These are phyloP conservation scores for Saksenaea oblongispora DNA, from an alignment of 371 early-diverging fungal genomes.

Conservation along the genomic window DNA sequence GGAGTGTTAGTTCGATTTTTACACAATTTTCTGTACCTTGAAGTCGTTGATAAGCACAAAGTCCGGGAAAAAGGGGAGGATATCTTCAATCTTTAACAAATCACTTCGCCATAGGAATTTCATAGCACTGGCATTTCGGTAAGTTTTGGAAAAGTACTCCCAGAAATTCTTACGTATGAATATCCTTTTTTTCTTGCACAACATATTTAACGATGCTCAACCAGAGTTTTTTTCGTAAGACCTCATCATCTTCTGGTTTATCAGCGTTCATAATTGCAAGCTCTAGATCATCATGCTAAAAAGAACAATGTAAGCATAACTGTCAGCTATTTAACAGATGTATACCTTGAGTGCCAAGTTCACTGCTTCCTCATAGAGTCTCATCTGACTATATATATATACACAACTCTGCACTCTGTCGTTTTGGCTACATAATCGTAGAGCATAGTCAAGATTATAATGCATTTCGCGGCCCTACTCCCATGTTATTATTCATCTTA, in stretches of 20 bases:
- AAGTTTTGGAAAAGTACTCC: neutral
- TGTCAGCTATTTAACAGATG: neutral
- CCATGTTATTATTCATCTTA: neutral
- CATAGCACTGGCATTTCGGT: constrained; percentile 65
- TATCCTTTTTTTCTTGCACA: constrained; percentile 74
- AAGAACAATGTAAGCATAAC: neutral
- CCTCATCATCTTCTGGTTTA: constrained; percentile 72
- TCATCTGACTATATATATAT: constrained; percentile 81
- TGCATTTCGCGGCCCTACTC: constrained; percentile 66
- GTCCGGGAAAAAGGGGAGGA: constrained; percentile 93
- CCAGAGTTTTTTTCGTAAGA: constrained; percentile 83
- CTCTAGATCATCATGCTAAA: constrained; percentile 74
- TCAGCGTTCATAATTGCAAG: constrained; percentile 86
- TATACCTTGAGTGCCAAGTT: constrained; percentile 76
- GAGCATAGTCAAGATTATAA: constrained; percentile 86
- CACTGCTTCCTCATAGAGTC: constrained; percentile 87
- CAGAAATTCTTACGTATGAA: constrained; percentile 55
- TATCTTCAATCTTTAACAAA: constrained; percentile 88
- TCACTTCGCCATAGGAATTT: constrained; percentile 74
- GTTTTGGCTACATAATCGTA: constrained; percentile 79
- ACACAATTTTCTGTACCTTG: constrained; percentile 51
- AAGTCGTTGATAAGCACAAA: constrained; percentile 92
- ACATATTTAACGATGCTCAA: constrained; percentile 86
- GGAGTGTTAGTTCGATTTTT: neutral
- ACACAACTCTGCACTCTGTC: constrained; percentile 79